These are phyloP conservation scores for Eimeria acervulina DNA, from an alignment of 169 alveolate genomes.

Conservation along the genomic window DNA sequence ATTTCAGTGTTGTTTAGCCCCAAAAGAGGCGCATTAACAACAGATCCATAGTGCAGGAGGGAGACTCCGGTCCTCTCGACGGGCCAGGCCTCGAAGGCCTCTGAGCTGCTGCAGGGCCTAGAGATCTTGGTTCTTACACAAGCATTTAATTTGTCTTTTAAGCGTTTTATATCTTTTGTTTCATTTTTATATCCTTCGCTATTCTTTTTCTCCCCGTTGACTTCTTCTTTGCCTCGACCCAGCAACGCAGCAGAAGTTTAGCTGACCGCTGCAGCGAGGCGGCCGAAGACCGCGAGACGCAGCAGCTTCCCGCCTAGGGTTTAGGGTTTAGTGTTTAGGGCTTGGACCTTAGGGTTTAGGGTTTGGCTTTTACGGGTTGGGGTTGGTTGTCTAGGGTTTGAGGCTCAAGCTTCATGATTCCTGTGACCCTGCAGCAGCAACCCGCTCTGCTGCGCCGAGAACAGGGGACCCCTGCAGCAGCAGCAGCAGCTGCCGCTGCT, in stretches of 20 bases:
- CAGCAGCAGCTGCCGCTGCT: not conserved
- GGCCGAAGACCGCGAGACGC: not conserved
- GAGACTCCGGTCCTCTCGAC: not conserved
- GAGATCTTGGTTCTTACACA: not conserved
- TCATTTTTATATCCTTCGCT: not conserved
- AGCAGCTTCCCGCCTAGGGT: not conserved
- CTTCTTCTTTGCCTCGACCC: not conserved
- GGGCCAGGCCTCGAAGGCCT: slow-evolving; percentile 26
- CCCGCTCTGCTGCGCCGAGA: slow-evolving; percentile 9
- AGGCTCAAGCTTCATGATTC: slow-evolving; percentile 10
- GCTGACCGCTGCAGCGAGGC: not conserved
- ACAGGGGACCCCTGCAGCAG: not conserved
- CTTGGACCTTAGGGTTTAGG: not conserved
- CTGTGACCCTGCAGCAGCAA: slow-evolving; percentile 16
- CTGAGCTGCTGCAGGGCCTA: not conserved
- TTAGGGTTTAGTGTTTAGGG: not conserved
- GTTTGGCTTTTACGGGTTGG: not conserved
- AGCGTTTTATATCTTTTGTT: not conserved
- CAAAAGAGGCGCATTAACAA: not conserved
- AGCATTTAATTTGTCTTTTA: not conserved
- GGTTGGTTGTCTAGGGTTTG: not conserved
- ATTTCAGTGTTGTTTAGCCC: not conserved
- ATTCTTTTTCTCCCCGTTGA: not conserved
- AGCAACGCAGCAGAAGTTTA: not conserved
- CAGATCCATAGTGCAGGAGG: not conserved